Base-by-base conservation (phyloP, 352 stramenopile species). In the Achlya hypogyna region DNA sequence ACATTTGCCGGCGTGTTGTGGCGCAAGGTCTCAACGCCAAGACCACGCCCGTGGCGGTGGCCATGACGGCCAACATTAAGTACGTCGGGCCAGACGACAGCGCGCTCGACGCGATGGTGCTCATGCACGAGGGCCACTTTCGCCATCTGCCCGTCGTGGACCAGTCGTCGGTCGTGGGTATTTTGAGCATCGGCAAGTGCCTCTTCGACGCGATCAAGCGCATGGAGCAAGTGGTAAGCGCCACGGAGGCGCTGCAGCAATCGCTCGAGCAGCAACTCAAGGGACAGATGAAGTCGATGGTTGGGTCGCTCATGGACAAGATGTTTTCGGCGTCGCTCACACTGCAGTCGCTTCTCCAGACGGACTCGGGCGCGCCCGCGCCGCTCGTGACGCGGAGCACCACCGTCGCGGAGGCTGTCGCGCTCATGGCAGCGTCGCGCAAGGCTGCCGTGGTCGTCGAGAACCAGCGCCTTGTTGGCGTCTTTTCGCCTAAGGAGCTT, bases 111-210 rank as follows among this genome's bases (percentile, higher is more conserved):
- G 96, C 96, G 1, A 85, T 99, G 74, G 79, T 97, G 18, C 97
- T 91, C 27, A 99, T 99, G 97, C 87, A 99, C 40, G 95, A 98
- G 69, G 96, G 96, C 53, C 88, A 96, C 49, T 99, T 99, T 72
- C 92, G 94, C 28, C 96, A 99, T 69, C 72, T 99, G 51, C 97
- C 97, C 4, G 97, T 99, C 20, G 88, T 98, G 0, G 74, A 71
- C 31, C 72, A 77, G 20, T 85, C 91, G 6, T 77, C 73, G 28
- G 96, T 99, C 34, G 91, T 95, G 20, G 97, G 97, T 56, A 77
- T 99, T 31, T 75, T 99, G 31, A 98, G 99, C 78, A 99, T 99
- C 78, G 96, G 95, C 18, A 98, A 98, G 68, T 99, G 97, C 67
- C 86, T 99, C 56, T 98, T 99, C 77, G 96, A 99, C 70, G 96